These are phyloP conservation scores for Solanum piurae DNA, from an alignment of 257 asterid species.

Conservation along the genomic window DNA sequence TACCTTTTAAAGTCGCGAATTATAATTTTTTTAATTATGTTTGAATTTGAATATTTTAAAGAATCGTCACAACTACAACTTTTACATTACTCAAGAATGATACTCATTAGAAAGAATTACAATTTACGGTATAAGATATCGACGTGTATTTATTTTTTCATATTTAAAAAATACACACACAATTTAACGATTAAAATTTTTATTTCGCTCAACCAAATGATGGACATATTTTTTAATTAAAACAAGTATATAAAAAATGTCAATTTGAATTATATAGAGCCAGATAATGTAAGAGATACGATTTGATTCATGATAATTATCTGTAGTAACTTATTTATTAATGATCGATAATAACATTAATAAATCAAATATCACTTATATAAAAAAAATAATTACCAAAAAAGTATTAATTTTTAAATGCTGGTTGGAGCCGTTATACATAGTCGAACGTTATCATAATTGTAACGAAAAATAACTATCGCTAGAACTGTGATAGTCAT, in stretches of 20 bases:
- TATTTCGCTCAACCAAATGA: neutral
- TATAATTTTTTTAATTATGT: neutral
- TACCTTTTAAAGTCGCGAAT: neutral
- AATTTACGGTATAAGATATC: neutral
- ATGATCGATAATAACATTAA: neutral
- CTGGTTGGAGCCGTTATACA: neutral
- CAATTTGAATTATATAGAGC: neutral
- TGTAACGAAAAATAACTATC: neutral
- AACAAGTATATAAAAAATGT: neutral
- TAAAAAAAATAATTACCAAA: neutral
- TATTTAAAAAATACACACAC: neutral
- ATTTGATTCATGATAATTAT: neutral
- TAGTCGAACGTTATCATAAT: accelerated
- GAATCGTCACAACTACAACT: neutral
- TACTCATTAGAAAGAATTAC: neutral
- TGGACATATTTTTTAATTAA: neutral
- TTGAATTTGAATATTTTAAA: neutral
- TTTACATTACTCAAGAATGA: neutral
- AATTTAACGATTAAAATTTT: neutral
- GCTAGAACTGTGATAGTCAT: neutral
- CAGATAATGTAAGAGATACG: neutral
- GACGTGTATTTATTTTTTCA: neutral
- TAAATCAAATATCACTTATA: neutral
- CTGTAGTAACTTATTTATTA: neutral
- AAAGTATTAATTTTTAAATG: neutral